Evolutionary conservation across 139 green algal genomes (phyloP), one percentile per base, ranked within the genome.

Genomic region (Diplosphaera chodatii): DNA sequence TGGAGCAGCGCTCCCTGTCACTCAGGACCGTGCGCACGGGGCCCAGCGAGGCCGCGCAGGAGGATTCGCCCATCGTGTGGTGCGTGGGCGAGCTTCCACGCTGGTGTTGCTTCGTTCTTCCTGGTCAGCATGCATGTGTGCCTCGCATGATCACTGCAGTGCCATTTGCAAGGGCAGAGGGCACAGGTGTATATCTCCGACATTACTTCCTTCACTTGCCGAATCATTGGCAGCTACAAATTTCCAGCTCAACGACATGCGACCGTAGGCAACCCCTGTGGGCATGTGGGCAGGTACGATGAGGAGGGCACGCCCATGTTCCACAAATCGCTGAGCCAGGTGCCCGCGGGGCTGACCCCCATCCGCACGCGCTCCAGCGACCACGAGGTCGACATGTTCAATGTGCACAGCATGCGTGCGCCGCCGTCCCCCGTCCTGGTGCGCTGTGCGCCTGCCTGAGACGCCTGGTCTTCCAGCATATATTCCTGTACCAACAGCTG

Each of bases 321-420:
- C 16, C 48, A 59, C 48, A 59, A 59, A 18, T 59, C 48, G 48
- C 48, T 59, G 10, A 59, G 48, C 48, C 21, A 75, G 63, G 70
- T 75, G 37, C 71, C 71, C 1, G n/a, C 63, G 59, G 73, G 73
- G 10, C 33, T 78, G 33, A 59, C 56, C 23, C 73, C 66, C 18
- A 78, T 78, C 22, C 55, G 73, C 15, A 78, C 73, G 48, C 48
- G 48, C 48, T 59, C 48, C 8, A 18, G 25, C 48, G 48, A 59
- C 48, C 25, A n/a, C 48, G 48, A 59, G 48, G 10, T 25, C 3
- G 48, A 59, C 16, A 10, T 59, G 10, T 10, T 18, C 48, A 25
- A 59, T 59, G 48, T 4, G 48, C 48, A 23, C 48, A 23, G 13
- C 48, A 3, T 18, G 16, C 48, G 13, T 25, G 16, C 16, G 13